Percentiles rank a stretch among this genome's conserved stretches.
Conservation (phyloP, 768 basidiomycete species). For the Termitomyces heimii region DNA sequence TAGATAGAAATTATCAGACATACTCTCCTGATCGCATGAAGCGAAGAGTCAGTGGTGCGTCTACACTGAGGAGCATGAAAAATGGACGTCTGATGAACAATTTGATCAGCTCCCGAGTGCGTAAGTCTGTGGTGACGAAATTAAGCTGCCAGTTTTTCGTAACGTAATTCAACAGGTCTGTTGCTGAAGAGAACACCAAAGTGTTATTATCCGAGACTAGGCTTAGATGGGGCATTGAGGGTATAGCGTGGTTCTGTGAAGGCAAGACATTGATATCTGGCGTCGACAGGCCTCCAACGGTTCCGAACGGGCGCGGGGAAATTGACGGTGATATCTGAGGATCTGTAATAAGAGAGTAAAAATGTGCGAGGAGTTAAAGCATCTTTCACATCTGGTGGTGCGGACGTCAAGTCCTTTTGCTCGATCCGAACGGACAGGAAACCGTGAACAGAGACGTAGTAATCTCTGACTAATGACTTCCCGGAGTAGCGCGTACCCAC, state of each 20-base stretch:
- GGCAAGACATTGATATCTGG: not conserved
- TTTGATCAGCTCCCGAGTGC: slow-evolving; percentile 48
- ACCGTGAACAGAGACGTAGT: slow-evolving; percentile 49
- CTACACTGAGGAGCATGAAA: slow-evolving; percentile 77
- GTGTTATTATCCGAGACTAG: slow-evolving; percentile 5
- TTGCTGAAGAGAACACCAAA: slow-evolving; percentile 38
- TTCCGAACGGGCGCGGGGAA: not conserved
- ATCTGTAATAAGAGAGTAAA: not conserved
- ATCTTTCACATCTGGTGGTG: not conserved
- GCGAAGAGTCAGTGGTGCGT: slow-evolving; percentile 73
- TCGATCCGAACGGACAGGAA: slow-evolving; percentile 49
- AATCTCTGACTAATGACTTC: slow-evolving; percentile 53
- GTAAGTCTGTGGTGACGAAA: slow-evolving; percentile 77
- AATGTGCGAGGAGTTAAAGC: not conserved
- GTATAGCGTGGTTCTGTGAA: slow-evolving; percentile 5
- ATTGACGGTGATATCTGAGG: not conserved
- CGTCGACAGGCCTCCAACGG: not conserved
- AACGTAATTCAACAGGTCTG: slow-evolving; percentile 61
- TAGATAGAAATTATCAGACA: slow-evolving; percentile 12
- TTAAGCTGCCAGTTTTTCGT: slow-evolving; percentile 77
- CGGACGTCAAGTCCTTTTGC: not conserved
- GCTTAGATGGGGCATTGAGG: not conserved
- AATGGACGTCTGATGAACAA: slow-evolving; percentile 83
- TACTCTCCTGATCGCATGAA: slow-evolving; percentile 55
- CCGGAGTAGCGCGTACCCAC: slow-evolving; percentile 60